Percentiles rank a stretch among this genome's conserved stretches.
phyloP scores from a whole-genome alignment of 108 stramenopile genomes.

The Licmophora abbreviata region DNA sequence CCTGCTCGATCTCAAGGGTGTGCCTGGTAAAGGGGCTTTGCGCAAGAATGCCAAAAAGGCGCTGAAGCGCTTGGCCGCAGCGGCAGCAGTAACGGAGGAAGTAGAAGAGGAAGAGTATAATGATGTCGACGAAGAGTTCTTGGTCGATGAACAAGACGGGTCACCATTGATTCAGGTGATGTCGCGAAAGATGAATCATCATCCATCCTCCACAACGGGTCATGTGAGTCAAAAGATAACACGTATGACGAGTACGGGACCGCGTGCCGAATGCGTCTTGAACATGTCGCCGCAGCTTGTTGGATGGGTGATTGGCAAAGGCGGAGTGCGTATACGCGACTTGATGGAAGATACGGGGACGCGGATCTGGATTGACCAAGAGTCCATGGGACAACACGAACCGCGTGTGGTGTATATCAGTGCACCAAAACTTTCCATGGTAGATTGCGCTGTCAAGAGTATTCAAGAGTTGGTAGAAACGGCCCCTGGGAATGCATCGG shows the following conservation, averaged over 20 bases:
- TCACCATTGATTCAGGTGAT: conserved; percentile 34
- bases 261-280: conserved; percentile 51
- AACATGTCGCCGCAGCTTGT: conserved; percentile 71
- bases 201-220: conserved; percentile 7
- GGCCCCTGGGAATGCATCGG: conserved; percentile 44
- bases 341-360: conserved; percentile 88
- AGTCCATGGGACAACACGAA: conserved; percentile 61
- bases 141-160: conserved; percentile 27
- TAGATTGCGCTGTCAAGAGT: conserved; percentile 66
- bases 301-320: conserved; percentile 88
- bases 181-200: conserved; percentile 21
- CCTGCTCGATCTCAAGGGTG: conserved; percentile 63
- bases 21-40: conserved; percentile 74
- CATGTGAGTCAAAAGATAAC: conserved; percentile 6
- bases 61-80: conserved; percentile 60
- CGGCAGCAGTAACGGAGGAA: conserved; percentile 9
- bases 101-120: conserved; percentile 20
- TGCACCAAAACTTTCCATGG: conserved; percentile 57
- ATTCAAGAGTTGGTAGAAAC: conserved; percentile 72
- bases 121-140: conserved; percentile 5
- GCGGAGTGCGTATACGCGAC: conserved; percentile 80
- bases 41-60: conserved; percentile 91
- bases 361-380: conserved; percentile 91
- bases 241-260: conserved; percentile 13
- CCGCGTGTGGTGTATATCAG: conserved; percentile 79